Conservation (phyloP, 2,329 filamentous ascomycete species). For the Alternaria gaisen region DNA sequence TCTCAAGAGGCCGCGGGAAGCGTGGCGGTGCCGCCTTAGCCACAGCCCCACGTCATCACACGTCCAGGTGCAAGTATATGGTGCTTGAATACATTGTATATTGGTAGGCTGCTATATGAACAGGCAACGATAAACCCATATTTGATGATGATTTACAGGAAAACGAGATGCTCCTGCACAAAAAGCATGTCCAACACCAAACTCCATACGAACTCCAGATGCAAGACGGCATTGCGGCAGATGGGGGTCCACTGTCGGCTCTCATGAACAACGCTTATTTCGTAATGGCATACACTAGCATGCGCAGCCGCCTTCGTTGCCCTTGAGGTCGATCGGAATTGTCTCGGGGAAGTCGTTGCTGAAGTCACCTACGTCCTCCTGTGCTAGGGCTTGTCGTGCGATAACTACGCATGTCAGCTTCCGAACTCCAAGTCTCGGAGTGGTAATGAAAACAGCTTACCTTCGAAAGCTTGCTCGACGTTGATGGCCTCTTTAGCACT, state of each 20-base stretch:
- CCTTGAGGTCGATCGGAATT: conserved; percentile 97
- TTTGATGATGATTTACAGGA: conserved; percentile 24
- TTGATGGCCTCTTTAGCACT: conserved; percentile 99
- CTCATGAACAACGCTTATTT: conserved; percentile 16
- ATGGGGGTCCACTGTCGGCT: conserved; percentile 3
- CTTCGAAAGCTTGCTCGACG: conserved; percentile 85
- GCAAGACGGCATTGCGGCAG: conserved; percentile 16
- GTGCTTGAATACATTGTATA: conserved; percentile 10
- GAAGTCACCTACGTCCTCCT: conserved; percentile 98
- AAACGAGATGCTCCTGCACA: conserved; percentile 20
- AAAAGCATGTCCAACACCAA: conserved; percentile 36
- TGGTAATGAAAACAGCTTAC: conserved; percentile 46
- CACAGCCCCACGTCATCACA: conserved; percentile 29
- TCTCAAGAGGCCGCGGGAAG: conserved; percentile 14
- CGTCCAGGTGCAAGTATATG: neutral
- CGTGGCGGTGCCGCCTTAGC: conserved; percentile 13
- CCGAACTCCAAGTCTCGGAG: neutral
- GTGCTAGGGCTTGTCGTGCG: conserved; percentile 90
- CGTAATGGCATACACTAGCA: conserved; percentile 64
- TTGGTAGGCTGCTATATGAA: conserved; percentile 26
- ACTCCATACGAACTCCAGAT: conserved; percentile 40
- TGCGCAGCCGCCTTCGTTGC: conserved; percentile 89
- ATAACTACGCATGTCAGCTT: conserved; percentile 71
- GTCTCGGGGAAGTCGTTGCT: conserved; percentile 97
- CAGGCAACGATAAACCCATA: conserved; percentile 16